Base-by-base conservation (phyloP, 306 rosid genomes). In the Prunus campanulata region DNA sequence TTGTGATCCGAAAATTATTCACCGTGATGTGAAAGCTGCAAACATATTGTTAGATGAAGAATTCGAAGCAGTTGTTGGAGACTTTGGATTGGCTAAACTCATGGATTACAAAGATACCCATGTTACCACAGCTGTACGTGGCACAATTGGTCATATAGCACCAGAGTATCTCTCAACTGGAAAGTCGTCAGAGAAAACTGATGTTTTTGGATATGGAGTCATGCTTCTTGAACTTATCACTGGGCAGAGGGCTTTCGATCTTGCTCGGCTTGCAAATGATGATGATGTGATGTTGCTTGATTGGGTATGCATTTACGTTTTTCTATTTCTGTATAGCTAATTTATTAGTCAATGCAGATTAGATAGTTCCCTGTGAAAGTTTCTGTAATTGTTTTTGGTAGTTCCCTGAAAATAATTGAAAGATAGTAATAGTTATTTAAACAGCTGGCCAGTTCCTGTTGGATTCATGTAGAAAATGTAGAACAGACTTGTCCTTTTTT, bases 141-240 rank as follows among this genome's bases (percentile, higher is more conserved):
- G 98, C 78, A 95, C 97, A 11, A 84, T 95, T 81, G 98, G 98
- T 70, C 97, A 92, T 79, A 95, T 95, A 64, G 97, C 98, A 61
- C 98, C 98, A 10, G 98, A 95, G 83, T 95, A 90, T 78, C 92
- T 92, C 67, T 95, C 98, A 72, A 95, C 97, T 48, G 97, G 98
- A 79, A 92, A 92, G 75, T 89, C 92, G 76, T 92, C 97, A 3
- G 98, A 95, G 81, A 95, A 95, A 84, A 92, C 96, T 42, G 98
- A 92, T 68, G 96, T 92, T 82, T 95, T 95, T 79, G 98, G 97
- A 74, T 95, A 92, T 35, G 99, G 99, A n/a, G 97, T 91, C 79
- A 95, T 88, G 96, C 97, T 95, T 87, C 97, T 95, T 72, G 99
- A 95, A 82, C 88, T 95, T 70, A 90, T 92, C 72, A 95, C 99